Evolutionary conservation across 2,329 filamentous ascomycete genomes (phyloP).

Genomic region (Zasmidium citrigriseum): DNA sequence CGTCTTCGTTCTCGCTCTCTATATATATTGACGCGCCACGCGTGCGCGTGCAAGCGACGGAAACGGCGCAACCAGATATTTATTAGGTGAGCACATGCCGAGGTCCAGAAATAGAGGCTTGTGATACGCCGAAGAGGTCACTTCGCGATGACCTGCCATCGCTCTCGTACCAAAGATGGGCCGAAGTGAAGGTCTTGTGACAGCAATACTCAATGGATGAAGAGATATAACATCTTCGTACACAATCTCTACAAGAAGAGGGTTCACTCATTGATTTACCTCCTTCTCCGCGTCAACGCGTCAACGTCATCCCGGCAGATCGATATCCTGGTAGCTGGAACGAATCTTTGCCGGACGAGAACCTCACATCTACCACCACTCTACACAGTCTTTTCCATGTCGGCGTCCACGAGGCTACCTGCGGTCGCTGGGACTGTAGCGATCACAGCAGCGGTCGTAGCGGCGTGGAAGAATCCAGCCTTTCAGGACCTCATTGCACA

Average conservation of each 20-base stretch:
- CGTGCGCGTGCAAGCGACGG: too few relatives aligned
- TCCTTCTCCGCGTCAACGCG: too few relatives aligned
- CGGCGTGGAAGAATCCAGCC: slow-evolving; percentile 22
- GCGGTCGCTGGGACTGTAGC: slow-evolving; percentile 5
- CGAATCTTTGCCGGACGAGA: neutral
- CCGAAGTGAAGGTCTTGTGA: neutral
- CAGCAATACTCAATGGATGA: neutral
- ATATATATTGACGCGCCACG: too few relatives aligned
- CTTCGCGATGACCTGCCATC: too few relatives aligned
- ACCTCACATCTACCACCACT: neutral
- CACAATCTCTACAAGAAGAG: too few relatives aligned
- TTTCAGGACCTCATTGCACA: slow-evolving; percentile 28
- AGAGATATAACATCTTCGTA: too few relatives aligned
- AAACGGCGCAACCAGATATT: too few relatives aligned
- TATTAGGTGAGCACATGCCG: too few relatives aligned
- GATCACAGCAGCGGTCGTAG: slow-evolving; percentile 3
- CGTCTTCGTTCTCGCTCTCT: neutral
- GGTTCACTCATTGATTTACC: too few relatives aligned
- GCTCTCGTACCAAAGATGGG: neutral
- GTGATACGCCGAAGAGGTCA: too few relatives aligned
- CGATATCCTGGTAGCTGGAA: neutral
- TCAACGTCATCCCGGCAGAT: neutral
- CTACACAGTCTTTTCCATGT: slow-evolving; percentile 1
- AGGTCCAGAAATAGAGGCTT: too few relatives aligned
- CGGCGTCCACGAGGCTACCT: slow-evolving; percentile 9